Conservation (phyloP, 2,329 filamentous ascomycete species). For the Ophiocordyceps australis region DNA sequence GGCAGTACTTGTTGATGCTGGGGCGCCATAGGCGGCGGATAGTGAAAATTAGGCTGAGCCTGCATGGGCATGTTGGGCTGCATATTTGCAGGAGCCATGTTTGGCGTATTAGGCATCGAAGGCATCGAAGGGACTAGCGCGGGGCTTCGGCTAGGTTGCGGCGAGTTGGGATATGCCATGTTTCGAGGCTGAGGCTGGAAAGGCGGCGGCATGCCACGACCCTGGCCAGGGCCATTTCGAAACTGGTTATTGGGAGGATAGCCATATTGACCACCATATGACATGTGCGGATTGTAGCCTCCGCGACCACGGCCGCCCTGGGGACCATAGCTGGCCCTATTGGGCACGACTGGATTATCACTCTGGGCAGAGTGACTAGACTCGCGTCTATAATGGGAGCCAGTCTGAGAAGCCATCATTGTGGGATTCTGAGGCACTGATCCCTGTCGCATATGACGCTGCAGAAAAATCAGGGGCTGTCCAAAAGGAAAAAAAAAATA, state of each 20-base stretch:
- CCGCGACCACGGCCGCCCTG: slow-evolving; percentile 30
- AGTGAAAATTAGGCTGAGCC: slow-evolving; percentile 43
- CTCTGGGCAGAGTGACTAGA: slow-evolving; percentile 66
- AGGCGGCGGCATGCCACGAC: slow-evolving; percentile 31
- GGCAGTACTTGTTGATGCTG: slow-evolving; percentile 43
- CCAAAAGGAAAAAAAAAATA: no score
- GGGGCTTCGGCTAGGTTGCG: slow-evolving; percentile 47
- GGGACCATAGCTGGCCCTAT: slow-evolving; percentile 33
- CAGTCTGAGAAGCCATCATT: slow-evolving; percentile 44
- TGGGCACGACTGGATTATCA: slow-evolving; percentile 22
- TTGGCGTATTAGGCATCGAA: slow-evolving; percentile 50
- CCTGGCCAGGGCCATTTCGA: slow-evolving; percentile 23
- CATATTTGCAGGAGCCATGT: slow-evolving; percentile 43
- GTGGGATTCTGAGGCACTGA: slow-evolving; percentile 43
- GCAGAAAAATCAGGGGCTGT: no score
- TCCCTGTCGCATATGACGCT: slow-evolving; percentile 53
- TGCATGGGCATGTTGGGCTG: slow-evolving; percentile 42
- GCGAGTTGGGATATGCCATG: slow-evolving; percentile 39
- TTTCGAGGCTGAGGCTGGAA: slow-evolving; percentile 25
- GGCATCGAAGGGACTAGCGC: slow-evolving; percentile 46
- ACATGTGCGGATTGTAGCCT: slow-evolving; percentile 23
- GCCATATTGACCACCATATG: slow-evolving; percentile 25
- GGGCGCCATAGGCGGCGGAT: slow-evolving; percentile 37
- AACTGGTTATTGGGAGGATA: slow-evolving; percentile 24
- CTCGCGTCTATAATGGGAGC: slow-evolving; percentile 62